Base-by-base conservation (phyloP, 352 stramenopile species). In the Pilasporangium apinafurcum region DNA sequence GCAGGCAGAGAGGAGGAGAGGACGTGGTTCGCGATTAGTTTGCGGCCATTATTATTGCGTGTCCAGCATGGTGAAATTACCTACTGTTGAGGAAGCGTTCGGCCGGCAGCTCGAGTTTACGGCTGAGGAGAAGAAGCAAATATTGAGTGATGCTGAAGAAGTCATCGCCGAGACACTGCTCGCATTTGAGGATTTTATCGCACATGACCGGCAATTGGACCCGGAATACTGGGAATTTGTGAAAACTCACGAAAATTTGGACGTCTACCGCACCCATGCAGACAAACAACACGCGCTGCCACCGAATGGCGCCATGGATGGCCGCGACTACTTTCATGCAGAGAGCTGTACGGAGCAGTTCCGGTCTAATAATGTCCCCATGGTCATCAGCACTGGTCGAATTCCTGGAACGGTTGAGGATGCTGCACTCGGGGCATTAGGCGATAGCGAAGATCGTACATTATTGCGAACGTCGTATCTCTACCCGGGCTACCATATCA, bases 331-430 rank as follows among this genome's bases (percentile, higher is more conserved):
- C n/a, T n/a, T n/a, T n/a, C n/a, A n/a, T n/a, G n/a, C n/a, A n/a
- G n/a, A n/a, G n/a, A n/a, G n/a, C n/a, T n/a, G n/a, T n/a, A n/a
- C n/a, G n/a, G n/a, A n/a, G n/a, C n/a, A n/a, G n/a, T n/a, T n/a
- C n/a, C n/a, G n/a, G 44, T 13, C 32, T 43, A 34, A 25, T 22
- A 18, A 9, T 32, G 35, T 39, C 25, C 59, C 69, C 17, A 51
- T 79, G 8, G 61, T 83, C 33, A 39, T 65, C 12, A 50, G 70
- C 0, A 44, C 69, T 5, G 75, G 68, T 13, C 60, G 46, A 4
- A 25, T 85, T 7, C 64, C 77, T 14, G 69, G 75, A 5, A 68
- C 54, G 0, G 30, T 87, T 17, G 61, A 87, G 10, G 71, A 87
- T 51, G 57, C 45, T 0, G 54, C 75, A 25, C 82, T 68, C 34